Conservation (phyloP, 2,329 filamentous ascomycete genomes). For the Claviceps quebecensis region DNA sequence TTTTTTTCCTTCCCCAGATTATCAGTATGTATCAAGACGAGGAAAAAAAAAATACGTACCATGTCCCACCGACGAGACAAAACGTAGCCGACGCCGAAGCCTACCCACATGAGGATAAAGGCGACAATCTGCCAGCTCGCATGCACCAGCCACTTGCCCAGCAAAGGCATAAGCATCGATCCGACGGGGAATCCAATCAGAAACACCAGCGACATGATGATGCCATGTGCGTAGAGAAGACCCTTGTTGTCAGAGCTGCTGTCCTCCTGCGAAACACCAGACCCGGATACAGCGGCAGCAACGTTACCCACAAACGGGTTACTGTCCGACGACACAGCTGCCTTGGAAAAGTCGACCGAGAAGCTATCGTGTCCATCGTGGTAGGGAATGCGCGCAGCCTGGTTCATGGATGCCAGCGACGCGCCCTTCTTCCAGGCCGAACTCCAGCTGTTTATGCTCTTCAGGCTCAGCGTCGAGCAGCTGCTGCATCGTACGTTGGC, state of each 20-base stretch:
- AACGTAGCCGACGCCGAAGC: constrained; percentile 42
- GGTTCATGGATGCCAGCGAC: constrained; percentile 29
- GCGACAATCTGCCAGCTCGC: constrained; percentile 38
- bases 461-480: constrained; percentile 33
- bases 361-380: constrained; percentile 34
- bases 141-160: constrained; percentile 44
- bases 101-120: constrained; percentile 44
- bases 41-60: constrained; percentile 22
- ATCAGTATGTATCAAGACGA: no score
- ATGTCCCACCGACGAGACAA: constrained; percentile 24
- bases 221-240: constrained; percentile 34
- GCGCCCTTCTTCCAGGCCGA: constrained; percentile 37
- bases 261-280: neutral
- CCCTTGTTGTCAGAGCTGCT: constrained; percentile 12
- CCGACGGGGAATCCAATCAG: constrained; percentile 46
- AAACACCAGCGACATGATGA: constrained; percentile 47
- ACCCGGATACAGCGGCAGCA: neutral
- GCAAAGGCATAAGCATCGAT: constrained; percentile 43
- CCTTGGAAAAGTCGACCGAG: constrained; percentile 33
- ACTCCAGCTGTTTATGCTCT: constrained; percentile 33
- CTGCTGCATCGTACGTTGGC: constrained; percentile 45
- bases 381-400: constrained; percentile 24
- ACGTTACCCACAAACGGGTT: constrained; percentile 34
- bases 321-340: constrained; percentile 29
- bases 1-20: no score